These are phyloP conservation scores for Tolypocladium nubicola DNA, from an alignment of 2,329 filamentous ascomycete genomes.

Conservation along the genomic window DNA sequence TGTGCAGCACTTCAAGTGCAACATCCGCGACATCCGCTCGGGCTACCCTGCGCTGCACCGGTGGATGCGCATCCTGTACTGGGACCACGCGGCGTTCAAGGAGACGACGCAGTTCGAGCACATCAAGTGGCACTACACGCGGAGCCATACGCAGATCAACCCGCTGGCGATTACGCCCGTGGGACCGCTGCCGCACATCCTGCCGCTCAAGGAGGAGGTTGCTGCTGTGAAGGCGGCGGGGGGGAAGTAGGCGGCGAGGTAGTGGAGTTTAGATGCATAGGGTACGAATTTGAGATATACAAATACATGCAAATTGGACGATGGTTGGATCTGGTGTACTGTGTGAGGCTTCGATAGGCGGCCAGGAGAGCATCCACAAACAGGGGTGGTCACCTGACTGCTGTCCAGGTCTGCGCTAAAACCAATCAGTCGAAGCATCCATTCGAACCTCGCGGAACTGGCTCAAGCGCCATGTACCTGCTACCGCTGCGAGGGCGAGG, in stretches of 20 bases:
- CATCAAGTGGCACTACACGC: constrained; percentile 71
- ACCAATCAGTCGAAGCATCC: background rate
- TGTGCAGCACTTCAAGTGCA: constrained; percentile 83
- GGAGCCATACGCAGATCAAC: constrained; percentile 56
- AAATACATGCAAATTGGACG: background rate
- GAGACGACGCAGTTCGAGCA: constrained; percentile 87
- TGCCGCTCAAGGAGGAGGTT: constrained; percentile 72
- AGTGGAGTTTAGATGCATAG: background rate
- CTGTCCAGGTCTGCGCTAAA: background rate
- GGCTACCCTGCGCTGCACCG: constrained; percentile 73
- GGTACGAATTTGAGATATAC: too few species aligned
- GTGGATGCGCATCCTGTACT: constrained; percentile 80
- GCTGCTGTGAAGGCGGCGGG: constrained; percentile 30
- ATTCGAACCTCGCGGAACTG: background rate
- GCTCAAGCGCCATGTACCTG: background rate
- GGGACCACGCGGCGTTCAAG: constrained; percentile 67
- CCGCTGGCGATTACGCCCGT: constrained; percentile 67
- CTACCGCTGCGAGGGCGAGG: background rate
- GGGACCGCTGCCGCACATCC: constrained; percentile 73
- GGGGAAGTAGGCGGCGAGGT: background rate
- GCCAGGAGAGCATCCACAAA: background rate
- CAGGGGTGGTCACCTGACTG: background rate
- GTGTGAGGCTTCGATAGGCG: too few species aligned
- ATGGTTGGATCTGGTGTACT: too few species aligned
- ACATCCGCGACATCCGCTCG: constrained; percentile 71